Evolutionary conservation across 768 basidiomycete species (phyloP).

Genomic region (Termitomyces titanicus): DNA sequence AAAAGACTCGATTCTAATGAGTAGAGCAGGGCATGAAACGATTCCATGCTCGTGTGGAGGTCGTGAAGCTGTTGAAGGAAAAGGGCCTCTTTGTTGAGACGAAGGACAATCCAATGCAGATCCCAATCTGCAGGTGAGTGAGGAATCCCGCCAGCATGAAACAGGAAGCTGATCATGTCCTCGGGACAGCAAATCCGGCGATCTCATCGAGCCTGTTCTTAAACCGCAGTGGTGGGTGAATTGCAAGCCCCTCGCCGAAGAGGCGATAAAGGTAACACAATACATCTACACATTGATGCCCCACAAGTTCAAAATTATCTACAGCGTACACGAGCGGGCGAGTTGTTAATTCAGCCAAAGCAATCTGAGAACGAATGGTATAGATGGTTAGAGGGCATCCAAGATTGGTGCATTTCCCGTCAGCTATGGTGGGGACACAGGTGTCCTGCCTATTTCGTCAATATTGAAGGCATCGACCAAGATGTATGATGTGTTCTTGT

Average conservation of each 20-base stretch:
- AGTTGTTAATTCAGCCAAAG: slow-evolving; percentile 79
- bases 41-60: slow-evolving; percentile 85
- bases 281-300: background rate
- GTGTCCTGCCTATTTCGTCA: slow-evolving; percentile 90
- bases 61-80: slow-evolving; percentile 82
- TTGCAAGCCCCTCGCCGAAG: slow-evolving; percentile 87
- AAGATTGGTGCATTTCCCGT: slow-evolving; percentile 99
- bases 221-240: slow-evolving; percentile 99
- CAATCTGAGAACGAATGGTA: slow-evolving; percentile 93
- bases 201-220: slow-evolving; percentile 90
- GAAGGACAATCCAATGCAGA: slow-evolving; percentile 96
- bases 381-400: slow-evolving; percentile 90
- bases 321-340: slow-evolving; percentile 86
- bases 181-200: slow-evolving; percentile 80
- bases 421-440: slow-evolving; percentile 99
- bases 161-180: background rate
- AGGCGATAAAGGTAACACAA: slow-evolving; percentile 71
- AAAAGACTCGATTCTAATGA: background rate
- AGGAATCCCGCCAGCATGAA: background rate
- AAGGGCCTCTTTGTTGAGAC: slow-evolving; percentile 83
- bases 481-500: slow-evolving; percentile 46
- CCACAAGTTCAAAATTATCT: background rate
- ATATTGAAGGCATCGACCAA: slow-evolving; percentile 70
- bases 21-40: slow-evolving; percentile 84
- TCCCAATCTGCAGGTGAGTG: slow-evolving; percentile 84